Evolutionary conservation across 257 asterid species (phyloP).

Genomic region (Solanum chilense): DNA sequence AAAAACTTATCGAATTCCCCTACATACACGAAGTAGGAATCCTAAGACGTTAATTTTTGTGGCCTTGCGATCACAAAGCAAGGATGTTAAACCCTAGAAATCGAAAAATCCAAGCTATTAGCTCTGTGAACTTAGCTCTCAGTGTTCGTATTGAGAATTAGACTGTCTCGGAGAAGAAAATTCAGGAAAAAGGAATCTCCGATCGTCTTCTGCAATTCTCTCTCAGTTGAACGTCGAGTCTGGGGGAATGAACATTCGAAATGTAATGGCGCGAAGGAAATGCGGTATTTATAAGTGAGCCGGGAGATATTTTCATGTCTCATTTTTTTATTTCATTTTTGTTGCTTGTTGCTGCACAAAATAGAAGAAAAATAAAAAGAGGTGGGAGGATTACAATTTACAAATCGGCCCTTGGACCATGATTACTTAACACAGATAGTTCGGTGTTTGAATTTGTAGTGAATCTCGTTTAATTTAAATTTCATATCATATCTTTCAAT

Average conservation of each 20-base stretch:
- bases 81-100: not conserved
- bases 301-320: not conserved
- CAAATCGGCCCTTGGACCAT: not conserved
- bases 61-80: not conserved
- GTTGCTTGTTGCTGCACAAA: not conserved
- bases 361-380: not conserved
- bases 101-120: not conserved
- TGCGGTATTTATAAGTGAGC: slow-evolving; percentile 14
- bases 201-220: not conserved
- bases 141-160: not conserved
- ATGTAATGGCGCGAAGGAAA: slow-evolving; percentile 26
- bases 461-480: no score
- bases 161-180: not conserved
- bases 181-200: not conserved
- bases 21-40: not conserved
- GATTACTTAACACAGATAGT: not conserved
- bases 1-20: not conserved
- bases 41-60: not conserved
- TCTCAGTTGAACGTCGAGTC: not conserved
- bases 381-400: not conserved
- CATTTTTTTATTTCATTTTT: not conserved
- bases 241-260: slow-evolving; percentile 3
- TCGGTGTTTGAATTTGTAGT: not conserved
- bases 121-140: not conserved
- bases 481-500: fast-evolving